A percentile compares a stretch with the other conserved stretches of the same genome.
phyloP scores from a whole-genome alignment of 768 basidiomycete species.

The Russula emetica region DNA sequence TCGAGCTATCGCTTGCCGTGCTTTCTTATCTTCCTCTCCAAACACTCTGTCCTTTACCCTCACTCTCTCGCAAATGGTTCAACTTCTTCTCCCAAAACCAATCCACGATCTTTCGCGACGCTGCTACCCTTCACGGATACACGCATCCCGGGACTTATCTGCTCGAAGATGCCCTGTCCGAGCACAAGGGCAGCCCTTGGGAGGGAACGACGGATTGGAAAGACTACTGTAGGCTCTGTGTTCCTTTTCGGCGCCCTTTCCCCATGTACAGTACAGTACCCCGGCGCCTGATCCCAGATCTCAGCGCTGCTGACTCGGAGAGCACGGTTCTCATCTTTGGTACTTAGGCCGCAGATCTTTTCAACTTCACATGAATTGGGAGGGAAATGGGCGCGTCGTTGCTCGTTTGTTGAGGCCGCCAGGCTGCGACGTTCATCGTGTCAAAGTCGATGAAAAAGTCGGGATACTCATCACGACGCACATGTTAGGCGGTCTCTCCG shows the following conservation, averaged over 20 bases:
- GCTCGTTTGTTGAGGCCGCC: conserved; percentile 36
- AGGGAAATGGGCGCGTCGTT: conserved; percentile 45
- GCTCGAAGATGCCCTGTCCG: conserved; percentile 34
- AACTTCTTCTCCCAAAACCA: conserved; percentile 47
- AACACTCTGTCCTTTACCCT: conserved; percentile 37
- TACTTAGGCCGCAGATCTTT: conserved; percentile 44
- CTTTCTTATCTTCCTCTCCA: conserved; percentile 49
- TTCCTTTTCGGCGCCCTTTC: background rate
- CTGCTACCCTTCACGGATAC: conserved; percentile 51
- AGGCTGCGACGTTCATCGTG: conserved; percentile 53
- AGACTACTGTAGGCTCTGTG: conserved; percentile 48
- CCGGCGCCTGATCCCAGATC: background rate
- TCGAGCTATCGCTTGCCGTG: conserved; percentile 52
- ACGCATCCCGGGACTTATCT: conserved; percentile 32
- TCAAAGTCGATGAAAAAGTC: conserved; percentile 67
- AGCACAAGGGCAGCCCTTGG: conserved; percentile 38
- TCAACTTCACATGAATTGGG: conserved; percentile 50
- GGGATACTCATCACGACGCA: conserved; percentile 59
- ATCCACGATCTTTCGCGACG: conserved; percentile 52
- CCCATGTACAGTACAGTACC: background rate
- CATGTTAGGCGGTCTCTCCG: conserved; percentile 50
- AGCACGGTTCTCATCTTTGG: conserved; percentile 7
- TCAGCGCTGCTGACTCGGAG: no score
- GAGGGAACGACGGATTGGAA: conserved; percentile 49
- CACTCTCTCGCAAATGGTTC: conserved; percentile 46